A percentile compares a stretch with the other conserved stretches of the same genome.
Conservation (phyloP, 257 asterid species). For the Solanum pinnatisectum region DNA sequence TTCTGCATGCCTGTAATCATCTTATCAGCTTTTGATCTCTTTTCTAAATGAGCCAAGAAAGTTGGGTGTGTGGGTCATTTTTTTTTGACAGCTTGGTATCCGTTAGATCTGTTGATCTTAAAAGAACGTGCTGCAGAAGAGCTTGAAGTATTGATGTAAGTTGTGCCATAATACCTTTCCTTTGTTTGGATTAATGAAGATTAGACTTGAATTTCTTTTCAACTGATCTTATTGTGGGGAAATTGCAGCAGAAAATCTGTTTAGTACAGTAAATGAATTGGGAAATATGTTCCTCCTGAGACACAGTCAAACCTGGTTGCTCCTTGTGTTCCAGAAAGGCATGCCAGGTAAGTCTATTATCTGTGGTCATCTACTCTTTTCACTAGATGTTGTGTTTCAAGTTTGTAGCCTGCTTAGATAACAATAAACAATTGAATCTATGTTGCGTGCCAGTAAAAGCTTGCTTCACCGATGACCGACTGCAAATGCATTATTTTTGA, state of each 20-base stretch:
- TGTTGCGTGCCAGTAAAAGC: not conserved
- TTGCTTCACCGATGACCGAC: not conserved
- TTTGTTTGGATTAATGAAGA: not conserved
- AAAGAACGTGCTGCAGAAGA: not conserved
- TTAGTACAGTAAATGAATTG: not conserved
- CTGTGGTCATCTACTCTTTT: not conserved
- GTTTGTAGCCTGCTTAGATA: not conserved
- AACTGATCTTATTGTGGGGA: not conserved
- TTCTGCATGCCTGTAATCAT: not conserved
- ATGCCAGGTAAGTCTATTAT: not conserved
- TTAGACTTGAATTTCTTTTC: not conserved
- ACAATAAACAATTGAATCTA: not conserved
- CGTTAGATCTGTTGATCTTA: not conserved
- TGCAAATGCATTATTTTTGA: not conserved
- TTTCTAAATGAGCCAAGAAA: not conserved
- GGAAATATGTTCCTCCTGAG: not conserved
- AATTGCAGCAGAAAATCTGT: not conserved
- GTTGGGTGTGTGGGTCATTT: not conserved
- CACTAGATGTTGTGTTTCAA: not conserved
- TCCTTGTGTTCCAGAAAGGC: not conserved
- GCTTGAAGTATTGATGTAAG: not conserved
- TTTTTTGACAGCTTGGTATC: not conserved
- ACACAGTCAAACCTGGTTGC: not conserved
- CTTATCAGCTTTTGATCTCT: not conserved
- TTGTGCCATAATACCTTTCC: not conserved